These are phyloP conservation scores for Exophiala aquamarina DNA, from an alignment of 2,329 filamentous ascomycete species.

Conservation along the genomic window DNA sequence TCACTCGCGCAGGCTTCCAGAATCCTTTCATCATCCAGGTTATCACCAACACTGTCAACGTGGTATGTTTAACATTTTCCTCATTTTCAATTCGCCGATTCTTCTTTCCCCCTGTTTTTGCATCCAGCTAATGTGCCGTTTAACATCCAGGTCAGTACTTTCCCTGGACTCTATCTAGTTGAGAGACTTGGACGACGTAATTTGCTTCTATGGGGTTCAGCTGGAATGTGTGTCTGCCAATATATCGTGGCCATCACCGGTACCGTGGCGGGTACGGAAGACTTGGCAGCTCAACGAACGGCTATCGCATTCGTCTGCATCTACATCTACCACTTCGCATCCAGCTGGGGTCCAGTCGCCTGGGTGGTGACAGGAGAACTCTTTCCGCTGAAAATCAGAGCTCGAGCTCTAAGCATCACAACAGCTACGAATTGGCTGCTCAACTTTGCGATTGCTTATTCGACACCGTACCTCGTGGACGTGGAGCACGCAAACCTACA, in stretches of 20 bases:
- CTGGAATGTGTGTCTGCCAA: slow-evolving; percentile 68
- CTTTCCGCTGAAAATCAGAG: slow-evolving; percentile 54
- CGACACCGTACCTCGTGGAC: slow-evolving; percentile 69
- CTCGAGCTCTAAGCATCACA: slow-evolving; percentile 74
- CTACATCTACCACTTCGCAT: slow-evolving; percentile 72
- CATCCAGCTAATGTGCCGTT: not conserved
- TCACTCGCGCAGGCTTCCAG: slow-evolving; percentile 46
- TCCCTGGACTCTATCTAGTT: slow-evolving; percentile 67
- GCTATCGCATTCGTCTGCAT: slow-evolving; percentile 73
- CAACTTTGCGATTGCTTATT: slow-evolving; percentile 76
- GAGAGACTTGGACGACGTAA: slow-evolving; percentile 68
- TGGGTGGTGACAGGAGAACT: slow-evolving; percentile 46
- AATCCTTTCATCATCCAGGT: slow-evolving; percentile 57
- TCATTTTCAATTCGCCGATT: not conserved
- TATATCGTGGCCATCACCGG: slow-evolving; percentile 62
- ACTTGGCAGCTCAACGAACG: slow-evolving; percentile 43
- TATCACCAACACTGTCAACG: slow-evolving; percentile 68
- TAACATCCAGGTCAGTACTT: slow-evolving; percentile 29
- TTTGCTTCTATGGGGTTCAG: slow-evolving; percentile 63
- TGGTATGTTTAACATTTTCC: slow-evolving; percentile 54
- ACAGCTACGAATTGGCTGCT: slow-evolving; percentile 75
- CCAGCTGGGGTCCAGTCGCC: slow-evolving; percentile 66
- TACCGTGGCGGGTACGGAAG: slow-evolving; percentile 42
- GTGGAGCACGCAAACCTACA: slow-evolving; percentile 23
- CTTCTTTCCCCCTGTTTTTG: not conserved